These are phyloP conservation scores for Codiaeum variegatum DNA, from an alignment of 441 rosid genomes.

Conservation along the genomic window DNA sequence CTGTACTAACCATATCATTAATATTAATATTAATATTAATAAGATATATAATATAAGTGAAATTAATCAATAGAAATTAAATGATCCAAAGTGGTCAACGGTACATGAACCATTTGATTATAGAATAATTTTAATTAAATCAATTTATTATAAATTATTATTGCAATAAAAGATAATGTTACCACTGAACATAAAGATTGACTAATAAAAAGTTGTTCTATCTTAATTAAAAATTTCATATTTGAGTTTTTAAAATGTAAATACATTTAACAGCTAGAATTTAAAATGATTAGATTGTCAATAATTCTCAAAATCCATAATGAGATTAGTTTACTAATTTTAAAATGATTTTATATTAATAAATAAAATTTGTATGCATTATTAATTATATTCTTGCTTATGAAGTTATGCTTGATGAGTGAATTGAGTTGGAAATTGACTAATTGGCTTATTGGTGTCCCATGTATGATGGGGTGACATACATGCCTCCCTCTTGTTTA, in stretches of 20 bases:
- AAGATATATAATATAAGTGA: background rate
- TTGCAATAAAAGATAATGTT: background rate
- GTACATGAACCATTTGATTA: constrained; percentile 12
- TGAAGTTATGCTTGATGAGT: background rate
- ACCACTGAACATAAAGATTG: no score
- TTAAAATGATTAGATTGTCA: no score
- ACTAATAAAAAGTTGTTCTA: no score
- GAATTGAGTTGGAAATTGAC: background rate
- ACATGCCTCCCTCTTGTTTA: background rate
- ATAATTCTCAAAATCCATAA: background rate
- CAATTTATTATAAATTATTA: background rate
- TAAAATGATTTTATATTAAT: no score
- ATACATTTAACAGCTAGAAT: no score
- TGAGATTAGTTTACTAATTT: background rate
- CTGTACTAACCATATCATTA: no score
- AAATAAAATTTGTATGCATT: no score
- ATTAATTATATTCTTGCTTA: background rate
- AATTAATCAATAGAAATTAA: background rate
- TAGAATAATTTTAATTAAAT: background rate
- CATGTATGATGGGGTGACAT: background rate
- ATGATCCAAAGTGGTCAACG: constrained; percentile 6
- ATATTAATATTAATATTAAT: no score
- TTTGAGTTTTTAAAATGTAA: no score
- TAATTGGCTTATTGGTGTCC: background rate
- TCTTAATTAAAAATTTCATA: no score